Evolutionary conservation across 331 rosid species (phyloP).

Genomic region (Arachis monticola): DNA sequence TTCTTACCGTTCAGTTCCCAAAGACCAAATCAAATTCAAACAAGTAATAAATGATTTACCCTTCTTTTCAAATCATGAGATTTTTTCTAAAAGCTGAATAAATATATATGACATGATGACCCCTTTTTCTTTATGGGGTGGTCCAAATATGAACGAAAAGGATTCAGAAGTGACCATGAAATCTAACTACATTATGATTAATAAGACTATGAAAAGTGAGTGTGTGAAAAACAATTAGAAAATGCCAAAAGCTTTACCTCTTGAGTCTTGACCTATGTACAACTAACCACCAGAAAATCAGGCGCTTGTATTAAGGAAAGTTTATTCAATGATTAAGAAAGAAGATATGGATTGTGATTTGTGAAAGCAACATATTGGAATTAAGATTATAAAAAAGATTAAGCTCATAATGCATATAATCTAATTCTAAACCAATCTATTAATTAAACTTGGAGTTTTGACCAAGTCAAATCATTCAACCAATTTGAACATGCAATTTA

Average conservation of each 20-base stretch:
- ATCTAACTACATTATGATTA: constrained; percentile 39
- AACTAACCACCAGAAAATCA: constrained; percentile 31
- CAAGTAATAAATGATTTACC: constrained; percentile 36
- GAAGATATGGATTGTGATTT: constrained; percentile 27
- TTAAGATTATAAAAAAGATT: constrained; percentile 25
- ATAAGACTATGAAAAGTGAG: constrained; percentile 31
- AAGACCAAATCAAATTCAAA: constrained; percentile 44
- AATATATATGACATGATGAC: background rate
- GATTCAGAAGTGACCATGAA: constrained; percentile 41
- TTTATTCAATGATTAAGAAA: constrained; percentile 44
- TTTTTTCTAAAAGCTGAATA: constrained; percentile 41
- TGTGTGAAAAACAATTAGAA: constrained; percentile 43
- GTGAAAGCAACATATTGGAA: constrained; percentile 13
- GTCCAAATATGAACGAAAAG: constrained; percentile 42
- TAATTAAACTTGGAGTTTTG: constrained; percentile 39
- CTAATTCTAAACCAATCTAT: constrained; percentile 20
- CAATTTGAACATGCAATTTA: constrained; percentile 36
- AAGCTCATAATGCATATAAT: constrained; percentile 32
- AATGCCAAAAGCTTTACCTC: constrained; percentile 48
- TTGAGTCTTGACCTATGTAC: constrained; percentile 27
- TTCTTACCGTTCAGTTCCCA: constrained; percentile 28
- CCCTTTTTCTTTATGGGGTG: constrained; percentile 42
- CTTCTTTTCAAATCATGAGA: constrained; percentile 37
- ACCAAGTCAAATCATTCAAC: constrained; percentile 54
- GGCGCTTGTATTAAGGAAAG: constrained; percentile 39